Base-by-base conservation (phyloP, 2,329 filamentous ascomycete genomes). In the Trematosphaeria pertusa region DNA sequence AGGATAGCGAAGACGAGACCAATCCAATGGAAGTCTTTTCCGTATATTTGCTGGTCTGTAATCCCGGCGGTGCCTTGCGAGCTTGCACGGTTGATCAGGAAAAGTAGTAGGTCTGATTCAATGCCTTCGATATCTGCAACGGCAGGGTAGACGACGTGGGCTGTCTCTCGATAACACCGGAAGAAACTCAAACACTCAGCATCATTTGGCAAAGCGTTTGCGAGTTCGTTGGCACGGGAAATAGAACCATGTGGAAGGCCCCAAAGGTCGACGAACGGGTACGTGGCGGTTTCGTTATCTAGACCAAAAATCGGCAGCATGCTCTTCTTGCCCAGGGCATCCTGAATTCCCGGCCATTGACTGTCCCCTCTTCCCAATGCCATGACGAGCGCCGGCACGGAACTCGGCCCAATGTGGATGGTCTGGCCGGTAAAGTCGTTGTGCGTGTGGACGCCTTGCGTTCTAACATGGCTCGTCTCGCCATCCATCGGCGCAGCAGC, bases 231-330 rank as follows among this genome's bases (percentile, higher is more conserved):
- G 4, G 83, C 76, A 58, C 83, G 79, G 50, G 80, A 76, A 5
- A 81, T 74, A 1, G 81, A 83, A 38, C 80, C 82, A 46, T 85
- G 81, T 2, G 81, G 81, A 5, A 83, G 54, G 1, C 77, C 84
- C 82, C 83, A 86, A 2, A 86, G 69, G 59, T 86, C 83, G 20
- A 86, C 81, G 57, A 86, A 86, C 5, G 83, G 83, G 59, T 86
- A 86, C 7, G 83, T 86, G 3, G 82, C 82, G 28, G 79, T 82
- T 58, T 86, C 83, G 55, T 86, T 86, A 59, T 86, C 83, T 24
- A 86, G 73, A 2, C 83, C 83, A 46, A 86, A 77, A 43, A 86
- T 81, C 0, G 83, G 83, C 17, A 86, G 67, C 54, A 86, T 83
- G 36, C 81, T 83, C 55, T 82, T 83, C 54, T 72, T 73, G 47